A percentile compares a stretch with the other conserved stretches of the same genome.
Conservation (phyloP, 2,329 filamentous ascomycete species). For the Pseudopithomyces maydicus region DNA sequence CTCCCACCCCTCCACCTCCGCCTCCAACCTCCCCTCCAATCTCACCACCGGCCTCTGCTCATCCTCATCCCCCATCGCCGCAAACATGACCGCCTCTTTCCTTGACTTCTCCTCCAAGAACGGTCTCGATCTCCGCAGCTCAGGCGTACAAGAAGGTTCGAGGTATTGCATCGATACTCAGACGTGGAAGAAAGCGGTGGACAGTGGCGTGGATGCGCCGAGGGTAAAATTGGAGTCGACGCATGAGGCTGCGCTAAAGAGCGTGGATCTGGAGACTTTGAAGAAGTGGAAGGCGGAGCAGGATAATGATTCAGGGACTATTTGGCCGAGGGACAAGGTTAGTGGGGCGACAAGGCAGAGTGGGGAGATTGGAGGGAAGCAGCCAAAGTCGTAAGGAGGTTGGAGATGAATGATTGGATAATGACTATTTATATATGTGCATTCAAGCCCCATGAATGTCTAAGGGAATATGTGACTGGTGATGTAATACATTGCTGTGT, state of each 20-base stretch:
- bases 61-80: conserved; percentile 52
- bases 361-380: conserved; percentile 30
- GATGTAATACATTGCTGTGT: no score
- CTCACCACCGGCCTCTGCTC: conserved; percentile 25
- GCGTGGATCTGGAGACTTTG: conserved; percentile 53
- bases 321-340: conserved; percentile 4
- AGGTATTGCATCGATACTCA: conserved; percentile 65
- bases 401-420: no score
- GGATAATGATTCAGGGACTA: conserved; percentile 22
- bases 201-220: conserved; percentile 32
- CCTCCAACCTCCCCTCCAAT: conserved; percentile 10
- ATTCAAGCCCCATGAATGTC: no score
- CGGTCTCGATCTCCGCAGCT: conserved; percentile 61
- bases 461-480: no score
- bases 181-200: conserved; percentile 56
- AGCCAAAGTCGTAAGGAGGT: conserved; percentile 23
- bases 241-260: conserved; percentile 55
- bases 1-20: conserved; percentile 1
- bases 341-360: conserved; percentile 21
- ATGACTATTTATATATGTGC: no score
- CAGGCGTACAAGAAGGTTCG: conserved; percentile 60
- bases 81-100: conserved; percentile 62
- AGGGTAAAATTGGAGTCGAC: conserved; percentile 57
- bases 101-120: conserved; percentile 62
- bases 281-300: conserved; percentile 52